These are phyloP conservation scores for Geotrichum europaeum DNA, from an alignment of 1,139 yeast species.

Conservation along the genomic window DNA sequence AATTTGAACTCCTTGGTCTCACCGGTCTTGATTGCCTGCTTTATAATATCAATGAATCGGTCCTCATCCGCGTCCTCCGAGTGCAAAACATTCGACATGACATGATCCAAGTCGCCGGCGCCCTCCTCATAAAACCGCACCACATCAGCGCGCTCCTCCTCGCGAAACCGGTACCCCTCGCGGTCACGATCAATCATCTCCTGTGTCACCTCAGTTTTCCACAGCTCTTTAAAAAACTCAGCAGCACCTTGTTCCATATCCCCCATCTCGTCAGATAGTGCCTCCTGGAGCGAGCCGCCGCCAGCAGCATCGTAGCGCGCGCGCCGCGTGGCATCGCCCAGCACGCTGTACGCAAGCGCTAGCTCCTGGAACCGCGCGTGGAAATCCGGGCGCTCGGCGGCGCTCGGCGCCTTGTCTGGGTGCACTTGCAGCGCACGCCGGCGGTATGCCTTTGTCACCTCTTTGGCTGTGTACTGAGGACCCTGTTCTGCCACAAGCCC, in stretches of 20 bases:
- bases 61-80: slow-evolving; percentile 49
- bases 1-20: slow-evolving; percentile 38
- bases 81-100: slow-evolving; percentile 75
- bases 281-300: slow-evolving; percentile 60
- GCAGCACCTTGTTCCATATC: slow-evolving; percentile 36
- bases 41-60: slow-evolving; percentile 52
- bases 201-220: slow-evolving; percentile 51
- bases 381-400: slow-evolving; percentile 36
- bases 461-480: slow-evolving; percentile 43
- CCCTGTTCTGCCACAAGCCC: slow-evolving; percentile 34
- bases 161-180: slow-evolving; percentile 52
- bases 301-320: slow-evolving; percentile 47
- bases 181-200: slow-evolving; percentile 73
- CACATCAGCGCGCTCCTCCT: slow-evolving; percentile 64
- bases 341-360: slow-evolving; percentile 68
- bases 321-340: slow-evolving; percentile 54
- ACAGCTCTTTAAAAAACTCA: slow-evolving; percentile 54
- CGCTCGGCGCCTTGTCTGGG: slow-evolving; percentile 63
- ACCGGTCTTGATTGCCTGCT: slow-evolving; percentile 38
- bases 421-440: slow-evolving; percentile 63
- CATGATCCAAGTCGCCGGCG: slow-evolving; percentile 62
- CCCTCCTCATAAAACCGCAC: slow-evolving; percentile 50
- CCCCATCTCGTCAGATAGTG: slow-evolving; percentile 39
- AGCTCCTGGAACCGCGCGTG: slow-evolving; percentile 55
- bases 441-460: slow-evolving; percentile 67